Evolutionary conservation across 441 rosid genomes (phyloP).

Genomic region (Metrosideros polymorpha): DNA sequence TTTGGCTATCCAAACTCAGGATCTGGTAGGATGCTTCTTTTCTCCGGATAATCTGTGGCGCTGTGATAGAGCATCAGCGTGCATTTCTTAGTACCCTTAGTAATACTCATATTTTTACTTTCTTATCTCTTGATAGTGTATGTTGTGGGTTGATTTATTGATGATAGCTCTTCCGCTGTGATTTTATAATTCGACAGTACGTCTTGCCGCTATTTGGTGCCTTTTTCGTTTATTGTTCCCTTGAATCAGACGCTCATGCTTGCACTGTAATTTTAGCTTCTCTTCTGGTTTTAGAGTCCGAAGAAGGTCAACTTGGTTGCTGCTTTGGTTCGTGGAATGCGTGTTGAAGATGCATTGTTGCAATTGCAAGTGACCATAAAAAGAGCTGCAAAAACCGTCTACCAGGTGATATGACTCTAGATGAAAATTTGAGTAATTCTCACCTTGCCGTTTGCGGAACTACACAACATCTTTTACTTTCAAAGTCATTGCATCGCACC

Average conservation of each 20-base stretch:
- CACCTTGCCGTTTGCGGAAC: fast-evolving
- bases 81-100: not conserved
- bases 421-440: not conserved
- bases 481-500: not conserved
- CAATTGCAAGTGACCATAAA: conserved; percentile 79
- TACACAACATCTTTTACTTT: not conserved
- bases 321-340: conserved; percentile 87
- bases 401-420: conserved; percentile 43
- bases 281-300: conserved; percentile 57
- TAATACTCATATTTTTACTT: not conserved
- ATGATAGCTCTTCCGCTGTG: not conserved
- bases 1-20: not conserved
- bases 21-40: not conserved
- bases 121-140: not conserved
- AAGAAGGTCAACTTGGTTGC: conserved; percentile 92
- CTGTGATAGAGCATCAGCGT: not conserved
- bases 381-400: conserved; percentile 79
- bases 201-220: not conserved
- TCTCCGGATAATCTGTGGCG: not conserved
- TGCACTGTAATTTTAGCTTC: not conserved
- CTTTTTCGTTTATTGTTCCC: not conserved
- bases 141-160: not conserved
- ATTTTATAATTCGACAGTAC: not conserved
- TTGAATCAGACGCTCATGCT: not conserved
- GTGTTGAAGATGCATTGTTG: conserved; percentile 91